A percentile compares a stretch with the other conserved stretches of the same genome.
phyloP scores from a whole-genome alignment of 371 early-diverging fungal genomes.

The Encephalitozoon romaleae region DNA sequence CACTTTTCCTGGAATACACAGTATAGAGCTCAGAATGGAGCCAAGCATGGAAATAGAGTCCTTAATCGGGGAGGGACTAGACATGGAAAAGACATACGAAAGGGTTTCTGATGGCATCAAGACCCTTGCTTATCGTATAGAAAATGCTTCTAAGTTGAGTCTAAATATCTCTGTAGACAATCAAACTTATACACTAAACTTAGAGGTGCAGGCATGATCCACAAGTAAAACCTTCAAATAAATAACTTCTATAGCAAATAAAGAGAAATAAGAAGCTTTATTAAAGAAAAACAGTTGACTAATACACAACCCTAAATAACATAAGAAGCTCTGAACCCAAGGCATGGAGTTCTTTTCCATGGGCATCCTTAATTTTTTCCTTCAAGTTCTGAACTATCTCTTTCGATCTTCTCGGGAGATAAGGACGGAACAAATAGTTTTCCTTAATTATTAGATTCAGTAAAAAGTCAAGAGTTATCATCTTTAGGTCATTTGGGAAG shows the following conservation, averaged over 20 bases:
- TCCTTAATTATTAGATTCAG: background rate
- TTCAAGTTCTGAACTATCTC: background rate
- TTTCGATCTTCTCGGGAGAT: background rate
- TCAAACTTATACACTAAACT: background rate
- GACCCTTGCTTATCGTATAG: background rate
- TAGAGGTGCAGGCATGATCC: background rate
- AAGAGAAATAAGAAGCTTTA: background rate
- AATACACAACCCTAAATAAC: slow-evolving; percentile 5
- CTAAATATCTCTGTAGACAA: background rate
- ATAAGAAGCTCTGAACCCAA: background rate
- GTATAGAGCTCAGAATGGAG: background rate
- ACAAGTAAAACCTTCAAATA: background rate
- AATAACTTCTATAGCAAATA: background rate
- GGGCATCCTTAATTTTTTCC: background rate
- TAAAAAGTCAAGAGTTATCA: background rate
- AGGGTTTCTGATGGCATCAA: background rate
- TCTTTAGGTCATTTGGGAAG: background rate
- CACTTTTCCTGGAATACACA: background rate
- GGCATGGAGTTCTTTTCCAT: background rate
- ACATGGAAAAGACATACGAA: background rate
- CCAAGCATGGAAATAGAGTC: background rate
- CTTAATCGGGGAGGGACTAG: background rate
- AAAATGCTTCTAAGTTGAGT: background rate
- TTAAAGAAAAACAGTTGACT: background rate
- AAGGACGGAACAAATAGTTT: background rate